Evolutionary conservation across 1,284 basidiomycete genomes (phyloP).

Genomic region (Ganoderma multipileum): DNA sequence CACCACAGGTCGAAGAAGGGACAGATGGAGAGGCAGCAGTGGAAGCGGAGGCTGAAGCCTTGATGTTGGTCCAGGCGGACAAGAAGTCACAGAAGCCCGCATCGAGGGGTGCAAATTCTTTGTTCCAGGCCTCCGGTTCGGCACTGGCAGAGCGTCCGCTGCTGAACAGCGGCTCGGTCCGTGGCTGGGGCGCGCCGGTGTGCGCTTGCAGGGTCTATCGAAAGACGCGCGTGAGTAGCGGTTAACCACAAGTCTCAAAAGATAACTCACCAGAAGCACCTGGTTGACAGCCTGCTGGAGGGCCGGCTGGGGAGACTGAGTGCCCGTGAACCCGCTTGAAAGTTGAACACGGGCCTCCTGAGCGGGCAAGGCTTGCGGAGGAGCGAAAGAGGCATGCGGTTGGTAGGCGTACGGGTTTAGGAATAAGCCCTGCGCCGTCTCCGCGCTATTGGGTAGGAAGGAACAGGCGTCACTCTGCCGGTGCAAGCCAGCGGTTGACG

Average conservation of each 20-base stretch:
- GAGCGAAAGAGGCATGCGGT: neutral
- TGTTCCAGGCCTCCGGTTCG: constrained; percentile 12
- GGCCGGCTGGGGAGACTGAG: neutral
- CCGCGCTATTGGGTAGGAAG: neutral
- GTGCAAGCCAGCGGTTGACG: neutral
- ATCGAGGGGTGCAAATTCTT: neutral
- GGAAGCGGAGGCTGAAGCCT: neutral
- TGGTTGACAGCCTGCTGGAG: neutral
- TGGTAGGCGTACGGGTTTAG: neutral
- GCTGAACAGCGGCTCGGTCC: neutral
- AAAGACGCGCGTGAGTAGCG: neutral
- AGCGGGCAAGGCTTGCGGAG: neutral
- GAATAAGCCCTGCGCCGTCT: neutral
- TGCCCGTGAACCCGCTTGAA: neutral
- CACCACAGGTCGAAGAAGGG: neutral
- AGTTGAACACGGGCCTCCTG: neutral
- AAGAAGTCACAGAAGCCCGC: neutral
- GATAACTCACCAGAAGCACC: neutral
- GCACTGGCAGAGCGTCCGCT: neutral
- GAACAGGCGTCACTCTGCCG: neutral
- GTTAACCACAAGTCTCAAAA: neutral
- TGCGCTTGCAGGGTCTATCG: neutral
- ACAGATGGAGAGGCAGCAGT: neutral
- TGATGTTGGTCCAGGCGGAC: neutral
- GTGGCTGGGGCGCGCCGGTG: neutral